These are phyloP conservation scores for Ogataea trehaloabstinens DNA, from an alignment of 805 yeast genomes.

Conservation along the genomic window DNA sequence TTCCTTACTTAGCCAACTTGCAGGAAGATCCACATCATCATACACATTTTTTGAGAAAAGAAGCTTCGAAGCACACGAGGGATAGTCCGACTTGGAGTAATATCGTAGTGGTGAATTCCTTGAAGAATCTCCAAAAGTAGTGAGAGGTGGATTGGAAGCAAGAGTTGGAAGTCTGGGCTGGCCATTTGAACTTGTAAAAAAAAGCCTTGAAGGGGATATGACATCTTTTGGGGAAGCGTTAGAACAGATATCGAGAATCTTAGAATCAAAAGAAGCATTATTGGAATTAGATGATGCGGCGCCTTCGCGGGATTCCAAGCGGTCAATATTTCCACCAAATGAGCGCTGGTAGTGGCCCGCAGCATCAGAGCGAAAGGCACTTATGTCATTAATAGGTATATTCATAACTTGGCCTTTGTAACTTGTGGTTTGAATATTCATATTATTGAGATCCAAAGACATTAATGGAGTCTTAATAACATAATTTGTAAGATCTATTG, in stretches of 20 bases:
- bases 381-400: slow-evolving; percentile 14
- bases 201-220: slow-evolving; percentile 17
- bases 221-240: slow-evolving; percentile 14
- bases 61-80: slow-evolving; percentile 11
- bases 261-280: slow-evolving; percentile 14
- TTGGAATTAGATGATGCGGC: slow-evolving; percentile 8
- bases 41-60: slow-evolving; percentile 15
- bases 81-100: slow-evolving; percentile 12
- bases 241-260: slow-evolving; percentile 15
- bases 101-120: slow-evolving; percentile 14
- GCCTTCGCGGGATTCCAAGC: slow-evolving; percentile 12
- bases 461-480: slow-evolving; percentile 16
- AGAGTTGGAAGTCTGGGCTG: slow-evolving; percentile 9
- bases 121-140: slow-evolving; percentile 11
- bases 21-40: slow-evolving; percentile 15
- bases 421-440: slow-evolving; percentile 14
- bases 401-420: slow-evolving; percentile 10
- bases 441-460: slow-evolving; percentile 18
- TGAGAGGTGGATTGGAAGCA: slow-evolving; percentile 9
- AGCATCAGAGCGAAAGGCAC: slow-evolving; percentile 2
- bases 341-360: background rate
- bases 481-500: slow-evolving; percentile 14
- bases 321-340: background rate
- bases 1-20: slow-evolving; percentile 13
- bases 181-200: slow-evolving; percentile 12